phyloP scores from a whole-genome alignment of 805 yeast species.

The Ogataea henricii region DNA sequence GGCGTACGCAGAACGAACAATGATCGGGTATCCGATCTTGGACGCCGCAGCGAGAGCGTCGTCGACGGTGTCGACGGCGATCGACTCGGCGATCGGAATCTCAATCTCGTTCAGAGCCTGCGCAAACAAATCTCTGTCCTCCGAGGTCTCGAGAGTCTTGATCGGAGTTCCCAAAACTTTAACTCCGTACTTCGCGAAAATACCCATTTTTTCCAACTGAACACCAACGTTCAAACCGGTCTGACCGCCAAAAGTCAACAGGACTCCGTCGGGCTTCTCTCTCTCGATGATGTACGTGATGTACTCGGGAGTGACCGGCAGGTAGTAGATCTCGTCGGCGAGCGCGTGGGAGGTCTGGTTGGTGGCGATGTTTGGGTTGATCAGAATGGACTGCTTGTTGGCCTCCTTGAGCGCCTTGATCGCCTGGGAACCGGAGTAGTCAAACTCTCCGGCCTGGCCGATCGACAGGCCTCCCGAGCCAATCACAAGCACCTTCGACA shows the following conservation, averaged over 20 bases:
- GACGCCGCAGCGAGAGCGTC: conserved; percentile 92
- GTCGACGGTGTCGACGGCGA: conserved; percentile 92
- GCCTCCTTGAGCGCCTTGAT: conserved; percentile 94
- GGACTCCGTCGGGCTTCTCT: conserved; percentile 94
- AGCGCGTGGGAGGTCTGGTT: conserved; percentile 93
- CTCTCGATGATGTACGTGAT: conserved; percentile 93
- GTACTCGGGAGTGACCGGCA: conserved; percentile 97
- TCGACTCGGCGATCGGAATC: conserved; percentile 95
- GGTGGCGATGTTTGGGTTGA: conserved; percentile 95
- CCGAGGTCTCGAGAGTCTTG: conserved; percentile 92
- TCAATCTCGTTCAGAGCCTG: conserved; percentile 92
- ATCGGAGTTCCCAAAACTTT: conserved; percentile 98
- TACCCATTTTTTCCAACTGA: conserved; percentile 91
- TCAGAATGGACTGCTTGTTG: conserved; percentile 77
- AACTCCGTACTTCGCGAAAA: conserved; percentile 84
- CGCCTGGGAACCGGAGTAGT: conserved; percentile 96
- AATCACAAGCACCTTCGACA: conserved; percentile 81
- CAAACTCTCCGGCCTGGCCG: conserved; percentile 99
- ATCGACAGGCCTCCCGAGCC: conserved; percentile 98
- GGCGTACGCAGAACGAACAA: conserved; percentile 96
- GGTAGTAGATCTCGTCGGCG: conserved; percentile 93
- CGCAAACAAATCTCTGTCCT: conserved; percentile 95
- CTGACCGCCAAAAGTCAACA: conserved; percentile 98
- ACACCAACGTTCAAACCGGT: conserved; percentile 97
- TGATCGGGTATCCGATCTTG: conserved; percentile 88